Base-by-base conservation (phyloP, 192 early-diverging fungal genomes). In the Rhizoclosmatium sp. region DNA sequence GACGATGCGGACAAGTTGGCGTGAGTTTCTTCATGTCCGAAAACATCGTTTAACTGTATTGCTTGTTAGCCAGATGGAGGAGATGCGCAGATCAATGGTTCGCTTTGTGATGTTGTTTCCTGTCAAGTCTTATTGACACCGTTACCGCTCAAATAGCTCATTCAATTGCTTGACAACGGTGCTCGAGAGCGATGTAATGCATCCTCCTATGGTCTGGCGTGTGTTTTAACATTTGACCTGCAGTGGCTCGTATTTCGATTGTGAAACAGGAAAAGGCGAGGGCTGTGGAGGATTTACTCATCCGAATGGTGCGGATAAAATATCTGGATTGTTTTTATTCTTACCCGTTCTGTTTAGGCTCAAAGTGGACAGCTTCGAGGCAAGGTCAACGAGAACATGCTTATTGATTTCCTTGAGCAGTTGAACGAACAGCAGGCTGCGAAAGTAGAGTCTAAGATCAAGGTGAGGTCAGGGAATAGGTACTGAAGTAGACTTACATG, bases 261-360 rank as follows among this genome's bases (percentile, higher is more conserved):
- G 97, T 98, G 9, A 97, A 96, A 81, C 87, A 90, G 1, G 94
- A 96, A 10, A 93, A 94, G 83, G 96, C 94, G 1, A 89, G 94
- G 9, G 92, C 91, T 9, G 94, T 98, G 14, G 95, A 98, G 78
- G 94, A 95, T 69, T 86, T 96, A 77, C 86, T 98, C 64, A 90
- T 98, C 73, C 89, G 93, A 42, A 98, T 97, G 97, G 86, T 87
- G 62, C 1, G 41, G 39, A 14, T 21, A n/a, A 21, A 1, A 71
- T 59, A 0, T 71, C 9, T 14, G 19, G n/a, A 12, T 49, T 31
- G 10, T 2, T 4, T 44, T 51, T 3, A 47, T 62, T 3, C 51
- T 71, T 58, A 46, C 44, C 45, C 56, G 12, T 12, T 71, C 40
- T n/a, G 41, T 14, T n/a, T 51, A 87, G 86, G 95, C 93, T 3